Evolutionary conservation across 192 early-diverging fungal species (phyloP).

Genomic region (Rhizophagus sp.): DNA sequence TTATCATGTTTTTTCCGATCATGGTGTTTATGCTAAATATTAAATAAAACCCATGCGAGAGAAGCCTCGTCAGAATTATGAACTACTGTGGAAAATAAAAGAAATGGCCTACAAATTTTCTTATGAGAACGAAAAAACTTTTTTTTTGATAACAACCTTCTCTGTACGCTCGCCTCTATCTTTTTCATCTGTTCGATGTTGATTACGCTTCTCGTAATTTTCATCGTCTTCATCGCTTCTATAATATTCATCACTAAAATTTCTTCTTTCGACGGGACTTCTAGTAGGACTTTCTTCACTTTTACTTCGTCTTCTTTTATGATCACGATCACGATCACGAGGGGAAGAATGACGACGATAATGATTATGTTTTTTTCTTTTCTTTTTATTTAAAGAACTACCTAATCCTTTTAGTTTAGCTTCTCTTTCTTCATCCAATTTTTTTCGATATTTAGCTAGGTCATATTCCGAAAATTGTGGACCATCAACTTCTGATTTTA

Average conservation of each 20-base stretch:
- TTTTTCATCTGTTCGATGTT: background rate
- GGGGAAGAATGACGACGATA: background rate
- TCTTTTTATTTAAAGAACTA: background rate
- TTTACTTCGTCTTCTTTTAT: conserved; percentile 9
- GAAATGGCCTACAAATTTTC: background rate
- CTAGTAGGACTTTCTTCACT: conserved; percentile 5
- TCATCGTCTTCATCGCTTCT: no score
- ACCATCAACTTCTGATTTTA: conserved; percentile 8
- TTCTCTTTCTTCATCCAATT: conserved; percentile 24
- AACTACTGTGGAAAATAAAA: no score
- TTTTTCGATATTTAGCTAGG: conserved; percentile 2
- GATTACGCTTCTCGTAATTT: no score
- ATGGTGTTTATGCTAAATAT: background rate
- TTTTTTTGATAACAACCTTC: background rate
- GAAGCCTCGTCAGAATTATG: background rate
- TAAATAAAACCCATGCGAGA: no score
- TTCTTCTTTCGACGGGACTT: background rate
- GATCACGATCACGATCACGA: background rate
- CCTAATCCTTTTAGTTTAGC: conserved; percentile 1
- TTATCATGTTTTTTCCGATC: background rate
- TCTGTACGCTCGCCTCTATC: background rate
- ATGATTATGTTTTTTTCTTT: conserved; percentile 3
- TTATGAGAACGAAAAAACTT: background rate
- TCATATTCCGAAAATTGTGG: conserved; percentile 13
- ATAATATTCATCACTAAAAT: background rate